Base-by-base conservation (phyloP, 257 asterid species). In the Dorcoceras hygrometricum region DNA sequence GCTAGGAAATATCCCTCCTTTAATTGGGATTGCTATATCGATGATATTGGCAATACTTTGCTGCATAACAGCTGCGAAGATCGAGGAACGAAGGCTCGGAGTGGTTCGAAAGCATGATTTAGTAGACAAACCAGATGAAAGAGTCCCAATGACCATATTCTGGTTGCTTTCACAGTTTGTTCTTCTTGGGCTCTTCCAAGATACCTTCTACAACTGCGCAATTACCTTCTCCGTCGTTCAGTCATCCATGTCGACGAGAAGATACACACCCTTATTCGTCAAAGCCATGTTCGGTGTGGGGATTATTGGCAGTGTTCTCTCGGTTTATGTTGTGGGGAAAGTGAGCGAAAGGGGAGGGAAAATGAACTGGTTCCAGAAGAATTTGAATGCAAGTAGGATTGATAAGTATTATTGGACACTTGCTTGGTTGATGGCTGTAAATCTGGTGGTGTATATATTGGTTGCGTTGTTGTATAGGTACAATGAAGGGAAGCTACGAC, bases 41-140 rank as follows among this genome's bases (percentile, higher is more conserved):
- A 76, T 83, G 81, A 58, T 78, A 8, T 73, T 77, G 16, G 77
- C 78, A 1, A 50, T 74, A 8, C 74, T 84, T 1, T 80, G 88
- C 62, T 82, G 87, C 73, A 68, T 87, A 4, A 75, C 76, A 1
- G 86, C 89, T 16, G 89, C 89, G 8, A 72, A 59, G 48, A 86
- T 80, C 9, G 95, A 84, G 69, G 12, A 61, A 4, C 72, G 73
- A 11, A 79, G 87, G 62, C 80, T 81, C 0, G 58, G 73, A 0
- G 68, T 81, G 24, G 84, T 81, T 1, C 62, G 25, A 28, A 66
- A 12, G 46, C 80, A 79, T n/a, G 82, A 73, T 0, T 62, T 76
- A 24, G 73, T 78, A 0, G 84, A 78, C 53, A 78, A 76, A 73
- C 79, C 81, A 0, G 81, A 80, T 1, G 74, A 54, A 31, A 74